A percentile compares a stretch with the other conserved stretches of the same genome.
Conservation (phyloP, 345 rosid species). For the Anastatica hierochuntica region DNA sequence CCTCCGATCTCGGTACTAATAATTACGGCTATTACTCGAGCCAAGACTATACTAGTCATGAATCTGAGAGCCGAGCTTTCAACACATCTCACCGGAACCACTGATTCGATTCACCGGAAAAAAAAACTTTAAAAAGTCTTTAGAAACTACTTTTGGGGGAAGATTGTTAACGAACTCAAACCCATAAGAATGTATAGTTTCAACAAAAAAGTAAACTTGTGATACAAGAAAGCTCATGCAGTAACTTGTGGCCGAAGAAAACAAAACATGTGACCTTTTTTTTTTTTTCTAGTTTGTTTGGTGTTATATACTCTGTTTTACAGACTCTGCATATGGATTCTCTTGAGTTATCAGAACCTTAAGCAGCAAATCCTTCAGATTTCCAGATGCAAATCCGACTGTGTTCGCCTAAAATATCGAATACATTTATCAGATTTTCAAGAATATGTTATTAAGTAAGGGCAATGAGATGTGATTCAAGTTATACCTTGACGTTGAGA, state of each 20-base stretch:
- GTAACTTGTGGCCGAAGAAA: conserved; percentile 20
- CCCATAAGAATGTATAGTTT: not conserved
- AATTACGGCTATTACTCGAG: conserved; percentile 19
- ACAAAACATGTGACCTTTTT: conserved; percentile 11
- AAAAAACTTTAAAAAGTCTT: no score
- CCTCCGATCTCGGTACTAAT: conserved; percentile 12
- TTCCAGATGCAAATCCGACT: conserved; percentile 9
- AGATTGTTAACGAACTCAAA: not conserved
- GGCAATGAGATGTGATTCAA: not conserved
- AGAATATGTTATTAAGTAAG: not conserved
- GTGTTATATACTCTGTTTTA: conserved; percentile 15
- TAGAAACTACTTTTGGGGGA: not conserved
- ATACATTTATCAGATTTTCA: not conserved
- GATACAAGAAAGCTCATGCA: not conserved
- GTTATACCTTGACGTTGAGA: conserved; percentile 62
- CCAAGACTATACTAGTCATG: conserved; percentile 19
- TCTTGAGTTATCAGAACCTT: conserved; percentile 9
- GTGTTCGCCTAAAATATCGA: not conserved
- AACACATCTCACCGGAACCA: conserved; percentile 7
- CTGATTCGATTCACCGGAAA: not conserved
- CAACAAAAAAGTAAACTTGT: conserved; percentile 7
- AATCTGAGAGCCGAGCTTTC: conserved; percentile 20
- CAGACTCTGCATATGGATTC: not conserved
- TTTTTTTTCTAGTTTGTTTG: not conserved
- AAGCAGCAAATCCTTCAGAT: conserved; percentile 17